Evolutionary conservation across 768 basidiomycete species (phyloP), one percentile per base, ranked within the genome.

Genomic region (Calvatia gigantea): DNA sequence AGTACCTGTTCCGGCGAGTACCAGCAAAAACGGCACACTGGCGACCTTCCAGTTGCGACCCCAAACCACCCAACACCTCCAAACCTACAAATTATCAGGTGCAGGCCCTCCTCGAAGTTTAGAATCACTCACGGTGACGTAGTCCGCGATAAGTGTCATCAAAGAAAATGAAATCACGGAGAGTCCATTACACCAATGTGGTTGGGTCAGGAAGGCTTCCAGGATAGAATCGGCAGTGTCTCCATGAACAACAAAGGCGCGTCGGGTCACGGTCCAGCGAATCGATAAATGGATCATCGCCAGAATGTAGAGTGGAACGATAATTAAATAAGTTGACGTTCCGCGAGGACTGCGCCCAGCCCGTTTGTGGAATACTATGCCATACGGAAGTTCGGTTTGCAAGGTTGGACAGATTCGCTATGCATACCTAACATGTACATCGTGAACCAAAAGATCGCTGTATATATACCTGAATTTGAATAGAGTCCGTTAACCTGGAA

Each of bases 1-100:
- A 37, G 33, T 11, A 54, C 52, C 52, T 7, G 23, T 27, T n/a
- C 52, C 52, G 8, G 43, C 19, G 8, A 54, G 11, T 15, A 54
- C 32, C 1, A 54, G 14, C 14, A 54, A 11, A 4, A 54, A 11
- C 3, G 52, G 43, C 6, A 38, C 25, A 25, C n/a, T 17, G 12
- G n/a, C 33, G 2, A 45, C 43, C 19, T 27, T 54, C 52, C 52
- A 54, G 21, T 54, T 28, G 29, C 52, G 31, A 17, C 28, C 46
- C 52, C 52, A 54, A 17, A 54, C 21, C 6, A 37, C 19, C 52
- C 52, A 54, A 29, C 42, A 44, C 11, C 52, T 45, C 52, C 52
- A 54, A 8, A 54, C 25, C 52, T 54, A n/a, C 27, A 11, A 11
- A 33, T 19, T 15, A 11, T 35, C 35, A 23, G 33, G 19, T 2